Evolutionary conservation across 1,284 basidiomycete species (phyloP).

Genomic region (Inonotus obliquus): DNA sequence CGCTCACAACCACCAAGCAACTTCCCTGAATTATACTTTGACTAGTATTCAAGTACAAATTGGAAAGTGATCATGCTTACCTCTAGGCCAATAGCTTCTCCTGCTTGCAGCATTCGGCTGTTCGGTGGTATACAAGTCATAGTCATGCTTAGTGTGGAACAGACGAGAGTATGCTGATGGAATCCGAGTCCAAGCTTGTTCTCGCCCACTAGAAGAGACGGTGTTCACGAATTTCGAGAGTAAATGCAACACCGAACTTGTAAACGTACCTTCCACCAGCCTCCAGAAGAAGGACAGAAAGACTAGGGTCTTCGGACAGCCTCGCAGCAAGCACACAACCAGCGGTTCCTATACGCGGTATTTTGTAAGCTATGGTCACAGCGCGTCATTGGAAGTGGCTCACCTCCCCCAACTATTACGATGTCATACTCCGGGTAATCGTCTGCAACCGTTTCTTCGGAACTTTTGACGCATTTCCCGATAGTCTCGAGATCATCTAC

Average conservation of each 20-base stretch:
- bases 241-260: neutral
- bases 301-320: slow-evolving; percentile 33
- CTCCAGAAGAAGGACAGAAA: slow-evolving; percentile 24
- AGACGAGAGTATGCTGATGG: slow-evolving; percentile 8
- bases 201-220: slow-evolving; percentile 4
- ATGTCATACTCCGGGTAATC: slow-evolving; percentile 14
- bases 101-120: slow-evolving; percentile 13
- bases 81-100: slow-evolving; percentile 18
- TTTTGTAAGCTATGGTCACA: neutral
- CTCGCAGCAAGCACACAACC: slow-evolving; percentile 39
- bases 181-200: neutral
- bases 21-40: slow-evolving; percentile 2
- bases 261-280: slow-evolving; percentile 19
- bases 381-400: neutral
- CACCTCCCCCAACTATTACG: slow-evolving; percentile 21
- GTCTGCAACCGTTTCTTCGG: neutral
- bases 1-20: slow-evolving; percentile 19
- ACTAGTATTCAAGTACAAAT: neutral
- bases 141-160: slow-evolving; percentile 9
- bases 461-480: neutral
- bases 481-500: slow-evolving; percentile 4
- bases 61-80: neutral
- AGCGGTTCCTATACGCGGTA: slow-evolving; percentile 25
- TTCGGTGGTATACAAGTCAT: slow-evolving; percentile 10
- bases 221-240: neutral